Evolutionary conservation across 345 rosid species (phyloP), one percentile per base, ranked within the genome.

Genomic region (Salix purpurea): DNA sequence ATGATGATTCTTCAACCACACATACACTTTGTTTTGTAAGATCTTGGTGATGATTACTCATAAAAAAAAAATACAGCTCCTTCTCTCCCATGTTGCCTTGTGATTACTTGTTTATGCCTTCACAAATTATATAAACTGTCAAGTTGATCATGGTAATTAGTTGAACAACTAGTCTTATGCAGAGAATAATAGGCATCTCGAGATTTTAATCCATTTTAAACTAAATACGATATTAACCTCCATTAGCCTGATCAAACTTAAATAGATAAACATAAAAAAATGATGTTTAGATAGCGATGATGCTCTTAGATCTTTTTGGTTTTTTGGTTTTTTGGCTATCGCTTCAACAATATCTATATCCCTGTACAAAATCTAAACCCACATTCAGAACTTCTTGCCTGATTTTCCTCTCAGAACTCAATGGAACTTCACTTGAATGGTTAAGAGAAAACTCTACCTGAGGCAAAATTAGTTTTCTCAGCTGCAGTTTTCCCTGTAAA

Each of bases 371-470:
- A 76, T 64, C 71, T 62, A 42, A 54, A 7, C 80, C 72, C n/a
- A 32, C 12, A 66, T 80, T 68, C 12, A 77, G 32, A 58, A 37
- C 72, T 69, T 86, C 85, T 52, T 71, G 77, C 70, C 77, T 88
- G 5, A 52, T 75, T 74, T 32, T 28, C 58, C 24, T 74, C 58
- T 16, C n/a, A 48, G 70, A 16, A 19, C 7, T 32, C 58, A 21
- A 6, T 6, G 61, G 28, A 21, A 28, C 11, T 66, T 75, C 74
- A 44, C 71, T 46, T 68, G 70, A 50, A 48, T 21, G 6, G 40
- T 42, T 56, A 21, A 77, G 67, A 24, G 67, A 28, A 40, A 23
- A 67, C 24, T 70, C 74, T 23, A 46, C 73, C 46, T 60, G 68
- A 37, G 58, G 71, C 15, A 32, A 30, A 36, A 74, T 21, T 5